Base-by-base conservation (phyloP, 441 rosid species). In the Gossypium gossypioides region DNA sequence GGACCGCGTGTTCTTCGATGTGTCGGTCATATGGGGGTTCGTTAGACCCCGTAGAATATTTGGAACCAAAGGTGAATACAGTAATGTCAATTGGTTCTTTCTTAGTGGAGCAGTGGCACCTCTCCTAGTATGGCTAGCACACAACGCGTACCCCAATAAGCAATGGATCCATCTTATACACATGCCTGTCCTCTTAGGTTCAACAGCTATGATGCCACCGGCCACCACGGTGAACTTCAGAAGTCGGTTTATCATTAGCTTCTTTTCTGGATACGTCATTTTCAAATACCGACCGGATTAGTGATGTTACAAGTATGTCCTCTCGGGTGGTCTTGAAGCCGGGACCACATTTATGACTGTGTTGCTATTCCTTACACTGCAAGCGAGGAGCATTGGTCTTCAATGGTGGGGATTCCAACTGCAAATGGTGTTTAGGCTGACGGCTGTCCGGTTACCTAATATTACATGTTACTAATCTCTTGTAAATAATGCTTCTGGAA, bases 391-490 rank as follows among this genome's bases (percentile, higher is more conserved):
- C 8, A 72, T 90, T 34, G 1, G 3, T 0, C 10, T 92, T 8
- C 58, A 74, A 13, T 90, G 94, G 97, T 87, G 94, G 96, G 97
- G 92, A 50, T 94, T 74, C 94, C 96, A 0, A 88, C 96, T 3
- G 92, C 94, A 10, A 79, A 81, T 79, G 93, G 91, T 3, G 77
- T 87, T 4, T 7, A 46, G 0, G 66, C 78, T 27, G 80, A 81
- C 44, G 91, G 89, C 18, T 92, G 97, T 78, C 94, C 91, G 9
- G 84, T 84, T 51, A 67, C 75, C 68, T 79, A 74, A 82, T 51
- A 42, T 15, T 3, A 32, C 37, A 32, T 32, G 8, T 32, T 32
- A 32, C 37, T 6, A 32, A 48, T n/a, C 52, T n/a, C 15, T n/a
- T 48, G 16, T n/a, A 48, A n/a, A 48, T 48, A 48, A 13, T 4